Conservation (phyloP, 2,329 filamentous ascomycete species). For the Curvularia hawaiiensis region DNA sequence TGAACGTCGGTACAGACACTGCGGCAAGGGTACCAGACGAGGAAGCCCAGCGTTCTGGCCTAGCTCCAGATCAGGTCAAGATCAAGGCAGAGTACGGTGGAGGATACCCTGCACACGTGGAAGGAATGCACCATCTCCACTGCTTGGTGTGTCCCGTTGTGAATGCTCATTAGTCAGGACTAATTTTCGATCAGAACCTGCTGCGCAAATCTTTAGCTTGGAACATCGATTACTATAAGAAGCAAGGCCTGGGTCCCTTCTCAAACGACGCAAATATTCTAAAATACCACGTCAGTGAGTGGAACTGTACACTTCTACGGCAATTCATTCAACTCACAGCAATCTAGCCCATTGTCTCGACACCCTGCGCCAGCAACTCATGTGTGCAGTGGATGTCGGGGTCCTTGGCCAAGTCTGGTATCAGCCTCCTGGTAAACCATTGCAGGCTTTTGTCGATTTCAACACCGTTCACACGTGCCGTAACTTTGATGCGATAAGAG, state of each 20-base stretch:
- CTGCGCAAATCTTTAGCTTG: conserved; percentile 63
- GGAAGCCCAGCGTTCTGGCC: conserved; percentile 56
- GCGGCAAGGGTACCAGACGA: conserved; percentile 56
- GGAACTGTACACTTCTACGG: neutral
- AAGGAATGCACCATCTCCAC: conserved; percentile 62
- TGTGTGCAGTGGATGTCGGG: conserved; percentile 66
- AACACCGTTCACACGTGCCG: conserved; percentile 65
- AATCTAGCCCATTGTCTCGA: conserved; percentile 62
- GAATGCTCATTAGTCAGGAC: neutral
- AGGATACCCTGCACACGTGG: conserved; percentile 63
- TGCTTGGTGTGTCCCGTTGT: conserved; percentile 54
- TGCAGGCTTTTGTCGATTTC: conserved; percentile 65
- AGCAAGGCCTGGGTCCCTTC: conserved; percentile 59
- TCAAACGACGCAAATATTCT: conserved; percentile 60
- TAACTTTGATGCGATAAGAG: conserved; percentile 59
- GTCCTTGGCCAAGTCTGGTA: conserved; percentile 68
- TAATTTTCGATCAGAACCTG: conserved; percentile 54
- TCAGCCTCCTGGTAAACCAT: conserved; percentile 53
- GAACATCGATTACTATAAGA: conserved; percentile 64
- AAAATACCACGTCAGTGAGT: conserved; percentile 63
- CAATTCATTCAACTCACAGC: conserved; percentile 4
- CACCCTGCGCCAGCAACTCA: conserved; percentile 65
- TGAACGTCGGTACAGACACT: conserved; percentile 17
- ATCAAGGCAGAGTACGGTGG: conserved; percentile 62
- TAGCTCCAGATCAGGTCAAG: conserved; percentile 62